Base-by-base conservation (phyloP, 2,329 filamentous ascomycete genomes). In the Aspergillus piperis region DNA sequence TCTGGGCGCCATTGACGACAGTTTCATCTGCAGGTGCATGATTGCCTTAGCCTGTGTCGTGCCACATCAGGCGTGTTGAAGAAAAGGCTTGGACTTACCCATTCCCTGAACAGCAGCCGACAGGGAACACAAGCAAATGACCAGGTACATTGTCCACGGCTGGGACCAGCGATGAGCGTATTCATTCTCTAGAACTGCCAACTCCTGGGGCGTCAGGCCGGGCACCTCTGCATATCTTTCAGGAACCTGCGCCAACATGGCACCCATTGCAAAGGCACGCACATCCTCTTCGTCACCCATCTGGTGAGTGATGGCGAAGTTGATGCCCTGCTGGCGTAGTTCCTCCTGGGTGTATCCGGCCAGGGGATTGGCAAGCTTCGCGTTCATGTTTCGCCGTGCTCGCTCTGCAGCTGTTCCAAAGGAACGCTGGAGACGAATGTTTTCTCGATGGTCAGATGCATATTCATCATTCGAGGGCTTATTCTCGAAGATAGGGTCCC, bases 91-190 rank as follows among this genome's bases (percentile, higher is more conserved):
- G 3, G 8, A 54, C 61, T 63, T 68, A 82, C 81, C 80, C 86
- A 89, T 88, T 67, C 88, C 88, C 69, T 90, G 88, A 0, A 90
- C 88, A 23, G 87, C 87, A 15, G 88, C 88, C 47, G 84, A 88
- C 19, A 86, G 80, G n/a, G 86, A 89, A 68, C 87, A 90, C 38
- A 88, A 80, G 61, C 87, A 70, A 63, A 91, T 86, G 7, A 90
- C 82, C 54, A 86, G 80, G 72, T 90, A 90, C 52, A 91, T 80
- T 71, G 84, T 83, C 63, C 72, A 78, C 0, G 89, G 88, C 67
- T 92, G 89, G 5, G 82, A 84, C 89, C 89, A 92, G 62, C 86
- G 87, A 68, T 90, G 82, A 1, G 82, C 83, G 42, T 84, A 81
- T 70, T 92, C 89, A 17, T 82, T 80, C 10, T 82, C 78, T 41